Base-by-base conservation (phyloP, 176 grass and related monocot species). In the Elymus sibiricus region DNA sequence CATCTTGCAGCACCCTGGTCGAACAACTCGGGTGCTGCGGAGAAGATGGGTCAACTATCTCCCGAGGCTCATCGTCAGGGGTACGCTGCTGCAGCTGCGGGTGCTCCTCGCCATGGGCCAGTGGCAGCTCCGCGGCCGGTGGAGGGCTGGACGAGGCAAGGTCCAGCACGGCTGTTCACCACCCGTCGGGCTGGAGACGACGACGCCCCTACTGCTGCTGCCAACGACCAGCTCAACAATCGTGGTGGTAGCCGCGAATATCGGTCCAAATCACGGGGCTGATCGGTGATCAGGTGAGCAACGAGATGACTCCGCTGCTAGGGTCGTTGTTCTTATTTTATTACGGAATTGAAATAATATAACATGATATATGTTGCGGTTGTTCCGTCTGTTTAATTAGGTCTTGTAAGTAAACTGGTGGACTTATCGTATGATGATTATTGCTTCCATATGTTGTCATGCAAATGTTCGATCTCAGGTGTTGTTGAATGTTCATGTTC, bases 271-370 rank as follows among this genome's bases (percentile, higher is more conserved):
- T 56, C 43, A 42, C 9, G 43, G 7, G 64, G 13, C 29, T 29
- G 29, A 9, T 14, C 1, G 3, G 25, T 77, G 64, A 68, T 68
- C 64, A 70, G 79, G 58, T 82, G 29, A 87, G 85, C 56, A 64
- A 63, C 1, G 21, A 5, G 38, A 40, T 1, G 35, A 5, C 31
- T 78, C 31, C 37, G 5, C 3, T 53, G 46, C 21, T 6, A 11
- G 5, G 75, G 11, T 63, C 11, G 2, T 44, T 42, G 17, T 68
- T 28, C 68, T 7, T 21, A 5, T 6, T 10, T 3, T 70, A 55
- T 29, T 86, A 25, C 21, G 24, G 12, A 4, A 5, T 21, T n/a
- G 29, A 51, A 69, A 82, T 77, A 82, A 58, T 58, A 81, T 24
- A 6, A 16, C 11, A 43, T 15, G 32, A 14, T 26, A 13, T 68